Conservation (phyloP, 768 basidiomycete species). For the Collybia nuda region DNA sequence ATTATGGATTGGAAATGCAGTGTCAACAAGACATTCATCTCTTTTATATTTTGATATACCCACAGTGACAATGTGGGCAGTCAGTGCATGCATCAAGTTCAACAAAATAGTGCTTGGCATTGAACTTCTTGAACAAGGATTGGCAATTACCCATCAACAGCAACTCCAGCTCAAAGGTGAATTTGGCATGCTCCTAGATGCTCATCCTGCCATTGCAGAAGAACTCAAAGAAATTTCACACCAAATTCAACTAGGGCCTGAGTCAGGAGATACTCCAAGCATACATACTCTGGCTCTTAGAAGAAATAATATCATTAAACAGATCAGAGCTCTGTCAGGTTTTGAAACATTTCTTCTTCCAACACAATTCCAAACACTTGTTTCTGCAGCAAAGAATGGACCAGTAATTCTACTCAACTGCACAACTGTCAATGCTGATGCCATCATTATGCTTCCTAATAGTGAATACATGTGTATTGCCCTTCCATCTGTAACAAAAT, state of each 20-base stretch:
- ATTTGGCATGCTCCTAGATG: background rate
- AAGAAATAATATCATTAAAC: background rate
- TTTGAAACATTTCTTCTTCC: background rate
- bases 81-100: background rate
- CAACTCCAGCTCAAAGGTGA: background rate
- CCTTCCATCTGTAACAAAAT: background rate
- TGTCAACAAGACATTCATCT: background rate
- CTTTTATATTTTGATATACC: background rate
- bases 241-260: background rate
- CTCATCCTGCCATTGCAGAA: background rate
- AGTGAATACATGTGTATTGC: background rate
- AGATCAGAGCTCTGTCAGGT: background rate
- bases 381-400: background rate
- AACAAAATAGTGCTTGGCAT: background rate
- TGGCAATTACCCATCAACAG: constrained; percentile 4
- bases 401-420: background rate
- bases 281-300: background rate
- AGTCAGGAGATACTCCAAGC: background rate
- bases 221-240: constrained; percentile 1
- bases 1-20: background rate
- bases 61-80: background rate
- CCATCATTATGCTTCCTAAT: background rate
- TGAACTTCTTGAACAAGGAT: background rate
- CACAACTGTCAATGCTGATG: background rate
- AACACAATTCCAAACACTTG: background rate